Evolutionary conservation across 2,329 filamentous ascomycete genomes (phyloP).

Genomic region (Colletotrichum sp.): DNA sequence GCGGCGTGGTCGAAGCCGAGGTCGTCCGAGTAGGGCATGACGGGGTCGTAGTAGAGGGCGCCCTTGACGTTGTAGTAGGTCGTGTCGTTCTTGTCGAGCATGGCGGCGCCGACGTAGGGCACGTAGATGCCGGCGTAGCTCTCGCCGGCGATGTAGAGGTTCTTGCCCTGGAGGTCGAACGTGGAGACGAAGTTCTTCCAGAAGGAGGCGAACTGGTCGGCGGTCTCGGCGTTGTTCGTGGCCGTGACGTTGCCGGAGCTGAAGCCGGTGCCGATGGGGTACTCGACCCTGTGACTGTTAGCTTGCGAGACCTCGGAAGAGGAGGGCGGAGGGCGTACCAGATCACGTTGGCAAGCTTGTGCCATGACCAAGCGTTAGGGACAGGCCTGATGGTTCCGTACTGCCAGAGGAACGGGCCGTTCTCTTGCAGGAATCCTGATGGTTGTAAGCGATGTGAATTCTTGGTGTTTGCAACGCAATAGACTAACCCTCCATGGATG

Average conservation of each 20-base stretch:
- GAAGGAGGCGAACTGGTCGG: constrained; percentile 84
- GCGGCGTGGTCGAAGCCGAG: constrained; percentile 41
- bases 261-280: constrained; percentile 94
- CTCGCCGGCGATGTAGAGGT: constrained; percentile 90
- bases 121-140: constrained; percentile 97
- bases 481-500: constrained; percentile 84
- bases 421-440: constrained; percentile 73
- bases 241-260: constrained; percentile 90
- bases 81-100: constrained; percentile 83
- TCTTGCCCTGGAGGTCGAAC: constrained; percentile 88
- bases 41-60: constrained; percentile 55
- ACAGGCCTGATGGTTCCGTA: constrained; percentile 71
- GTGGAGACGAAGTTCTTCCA: constrained; percentile 87
- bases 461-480: background rate
- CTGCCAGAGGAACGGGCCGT: constrained; percentile 79
- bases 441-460: background rate
- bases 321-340: constrained; percentile 49
- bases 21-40: constrained; percentile 33
- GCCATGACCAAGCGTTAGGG: constrained; percentile 92
- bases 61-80: constrained; percentile 71
- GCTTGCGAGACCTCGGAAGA: background rate
- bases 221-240: constrained; percentile 89
- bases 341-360: constrained; percentile 95
- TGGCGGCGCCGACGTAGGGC: constrained; percentile 89
- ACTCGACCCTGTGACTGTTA: constrained; percentile 68